Evolutionary conservation across 2,329 filamentous ascomycete genomes (phyloP).

Genomic region (Hypoxylon sp.): DNA sequence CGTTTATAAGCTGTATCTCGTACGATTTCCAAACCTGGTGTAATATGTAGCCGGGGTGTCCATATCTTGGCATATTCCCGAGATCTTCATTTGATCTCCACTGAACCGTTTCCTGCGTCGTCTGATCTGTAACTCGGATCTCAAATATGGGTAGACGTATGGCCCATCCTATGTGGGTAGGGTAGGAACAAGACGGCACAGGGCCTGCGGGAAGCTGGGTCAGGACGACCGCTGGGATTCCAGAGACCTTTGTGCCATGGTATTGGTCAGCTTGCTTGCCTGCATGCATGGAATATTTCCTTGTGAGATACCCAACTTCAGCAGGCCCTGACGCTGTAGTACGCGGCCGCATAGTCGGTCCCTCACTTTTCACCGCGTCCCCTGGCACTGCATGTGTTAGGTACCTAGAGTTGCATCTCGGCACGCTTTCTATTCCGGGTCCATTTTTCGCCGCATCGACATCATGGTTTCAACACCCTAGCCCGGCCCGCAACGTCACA

Average conservation of each 20-base stretch:
- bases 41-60: conserved; percentile 24
- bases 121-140: conserved; percentile 27
- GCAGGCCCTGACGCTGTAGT: conserved; percentile 37
- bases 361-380: conserved; percentile 28
- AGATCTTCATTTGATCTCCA: conserved; percentile 28
- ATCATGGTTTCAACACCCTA: conserved; percentile 48
- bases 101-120: conserved; percentile 7
- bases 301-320: conserved; percentile 26
- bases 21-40: conserved; percentile 32
- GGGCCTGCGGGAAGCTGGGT: conserved; percentile 8
- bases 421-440: conserved; percentile 46
- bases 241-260: conserved; percentile 30
- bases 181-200: conserved; percentile 11
- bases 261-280: conserved; percentile 33
- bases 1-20: conserved; percentile 25
- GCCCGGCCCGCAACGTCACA: conserved; percentile 38
- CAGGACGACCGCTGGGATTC: conserved; percentile 16
- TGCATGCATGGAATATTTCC: conserved; percentile 36
- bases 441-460: conserved; percentile 45
- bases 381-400: conserved; percentile 43
- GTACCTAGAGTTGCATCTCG: conserved; percentile 47
- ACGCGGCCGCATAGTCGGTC: conserved; percentile 42
- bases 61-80: conserved; percentile 30
- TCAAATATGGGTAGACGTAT: conserved; percentile 12
- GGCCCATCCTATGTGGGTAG: conserved; percentile 28